Conservation (phyloP, 2,329 filamentous ascomycete species). For the Phoma sp. region DNA sequence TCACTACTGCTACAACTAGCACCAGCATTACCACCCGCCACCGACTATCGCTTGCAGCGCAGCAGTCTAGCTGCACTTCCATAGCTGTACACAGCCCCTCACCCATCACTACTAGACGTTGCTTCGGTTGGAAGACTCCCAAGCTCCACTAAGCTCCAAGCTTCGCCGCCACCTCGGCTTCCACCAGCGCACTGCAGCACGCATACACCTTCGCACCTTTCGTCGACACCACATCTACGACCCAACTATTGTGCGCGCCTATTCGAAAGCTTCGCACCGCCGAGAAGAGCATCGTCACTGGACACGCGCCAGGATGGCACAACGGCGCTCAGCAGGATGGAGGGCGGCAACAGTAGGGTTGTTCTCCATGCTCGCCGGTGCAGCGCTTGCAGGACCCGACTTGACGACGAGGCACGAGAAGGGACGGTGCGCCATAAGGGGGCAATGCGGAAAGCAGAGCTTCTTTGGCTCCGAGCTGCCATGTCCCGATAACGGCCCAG, state of each 20-base stretch:
- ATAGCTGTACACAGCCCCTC: slow-evolving; percentile 11
- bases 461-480: slow-evolving; percentile 90
- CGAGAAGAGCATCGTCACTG: not conserved
- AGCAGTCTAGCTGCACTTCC: not conserved
- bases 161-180: slow-evolving; percentile 25
- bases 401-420: slow-evolving; percentile 72
- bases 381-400: slow-evolving; percentile 40
- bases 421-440: slow-evolving; percentile 87
- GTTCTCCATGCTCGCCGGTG: slow-evolving; percentile 36
- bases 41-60: not conserved
- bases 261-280: not conserved
- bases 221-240: not conserved
- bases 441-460: slow-evolving; percentile 88
- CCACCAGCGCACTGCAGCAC: not conserved
- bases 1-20: not conserved
- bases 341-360: slow-evolving; percentile 34
- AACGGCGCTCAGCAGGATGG: slow-evolving; percentile 32
- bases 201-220: not conserved
- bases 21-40: not conserved
- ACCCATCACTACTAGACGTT: not conserved
- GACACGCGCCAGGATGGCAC: slow-evolving; percentile 22
- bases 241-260: not conserved
- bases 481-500: slow-evolving; percentile 88
- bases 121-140: not conserved
- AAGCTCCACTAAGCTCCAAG: slow-evolving; percentile 7